A percentile compares a stretch with the other conserved stretches of the same genome.
Conservation (phyloP, 768 basidiomycete genomes). For the Tricholomella constricta region DNA sequence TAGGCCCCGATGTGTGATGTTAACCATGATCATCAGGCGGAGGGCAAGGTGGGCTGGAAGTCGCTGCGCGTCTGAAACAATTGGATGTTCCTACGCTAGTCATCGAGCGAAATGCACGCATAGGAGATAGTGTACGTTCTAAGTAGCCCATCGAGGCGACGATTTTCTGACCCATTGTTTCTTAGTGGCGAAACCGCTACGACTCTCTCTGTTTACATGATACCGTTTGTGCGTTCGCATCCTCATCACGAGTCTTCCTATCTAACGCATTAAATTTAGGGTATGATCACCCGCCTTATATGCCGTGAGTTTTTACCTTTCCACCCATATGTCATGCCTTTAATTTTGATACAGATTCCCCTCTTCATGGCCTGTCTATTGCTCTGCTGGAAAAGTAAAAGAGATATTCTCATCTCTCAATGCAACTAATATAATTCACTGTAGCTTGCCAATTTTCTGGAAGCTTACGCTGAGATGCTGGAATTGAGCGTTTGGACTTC, state of each 20-base stretch:
- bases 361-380: slow-evolving; percentile 54
- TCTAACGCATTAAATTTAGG: slow-evolving; percentile 23
- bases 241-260: background rate
- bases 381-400: slow-evolving; percentile 47
- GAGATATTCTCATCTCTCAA: background rate
- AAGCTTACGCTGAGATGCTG: slow-evolving; percentile 57
- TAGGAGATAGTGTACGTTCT: slow-evolving; percentile 46
- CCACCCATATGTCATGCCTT: background rate
- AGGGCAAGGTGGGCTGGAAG: slow-evolving; percentile 58
- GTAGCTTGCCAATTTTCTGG: slow-evolving; percentile 68
- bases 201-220: slow-evolving; percentile 58
- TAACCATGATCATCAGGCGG: slow-evolving; percentile 12
- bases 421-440: background rate
- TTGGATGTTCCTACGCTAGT: slow-evolving; percentile 59
- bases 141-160: background rate
- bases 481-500: slow-evolving; percentile 69
- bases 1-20: background rate
- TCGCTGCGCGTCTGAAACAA: slow-evolving; percentile 66
- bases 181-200: slow-evolving; percentile 59
- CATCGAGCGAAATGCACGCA: slow-evolving; percentile 53
- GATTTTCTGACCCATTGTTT: background rate
- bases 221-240: slow-evolving; percentile 40
- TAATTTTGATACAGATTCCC: slow-evolving; percentile 45
- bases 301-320: slow-evolving; percentile 38
- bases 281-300: slow-evolving; percentile 59